phyloP scores from a whole-genome alignment of 1,284 basidiomycete genomes.

The Ceratorhiza oryzae-sativae region DNA sequence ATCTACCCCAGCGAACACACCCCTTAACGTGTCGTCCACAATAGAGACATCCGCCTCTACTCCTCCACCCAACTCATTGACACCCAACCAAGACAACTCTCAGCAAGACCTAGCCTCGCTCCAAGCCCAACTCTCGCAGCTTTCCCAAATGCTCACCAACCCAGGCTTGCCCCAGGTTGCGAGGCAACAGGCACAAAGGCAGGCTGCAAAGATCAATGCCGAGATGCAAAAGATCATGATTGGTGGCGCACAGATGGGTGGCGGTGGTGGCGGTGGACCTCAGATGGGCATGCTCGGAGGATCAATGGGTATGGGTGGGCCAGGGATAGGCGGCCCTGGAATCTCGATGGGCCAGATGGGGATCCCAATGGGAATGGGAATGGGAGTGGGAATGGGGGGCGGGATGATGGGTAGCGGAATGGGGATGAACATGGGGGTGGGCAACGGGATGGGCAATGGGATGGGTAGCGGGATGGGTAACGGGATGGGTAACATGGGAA shows the following conservation, averaged over 20 bases:
- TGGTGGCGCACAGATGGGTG: neutral
- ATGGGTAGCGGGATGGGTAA: slow-evolving; percentile 24
- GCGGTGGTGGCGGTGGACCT: neutral
- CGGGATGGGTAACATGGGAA: slow-evolving; percentile 24
- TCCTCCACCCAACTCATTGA: slow-evolving; percentile 10
- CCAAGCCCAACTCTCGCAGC: slow-evolving; percentile 29
- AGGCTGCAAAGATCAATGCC: slow-evolving; percentile 47
- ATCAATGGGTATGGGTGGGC: slow-evolving; percentile 4
- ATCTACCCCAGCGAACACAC: slow-evolving; percentile 40
- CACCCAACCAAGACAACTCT: neutral
- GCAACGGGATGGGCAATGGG: slow-evolving; percentile 10
- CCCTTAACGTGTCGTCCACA: slow-evolving; percentile 28
- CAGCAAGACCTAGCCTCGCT: slow-evolving; percentile 23
- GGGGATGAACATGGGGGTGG: slow-evolving; percentile 39
- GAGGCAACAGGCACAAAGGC: slow-evolving; percentile 28
- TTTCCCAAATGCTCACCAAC: slow-evolving; percentile 33
- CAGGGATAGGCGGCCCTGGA: slow-evolving; percentile 26
- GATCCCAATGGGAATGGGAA: slow-evolving; percentile 11
- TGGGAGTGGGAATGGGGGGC: slow-evolving; percentile 25
- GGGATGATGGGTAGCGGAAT: slow-evolving; percentile 37
- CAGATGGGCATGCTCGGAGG: neutral
- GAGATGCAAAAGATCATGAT: slow-evolving; percentile 69
- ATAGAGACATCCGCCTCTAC: neutral
- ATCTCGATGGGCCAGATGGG: slow-evolving; percentile 12
- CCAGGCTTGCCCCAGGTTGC: slow-evolving; percentile 18